Base-by-base conservation (phyloP, 352 stramenopile species). In the Pseudoperonospora humuli region DNA sequence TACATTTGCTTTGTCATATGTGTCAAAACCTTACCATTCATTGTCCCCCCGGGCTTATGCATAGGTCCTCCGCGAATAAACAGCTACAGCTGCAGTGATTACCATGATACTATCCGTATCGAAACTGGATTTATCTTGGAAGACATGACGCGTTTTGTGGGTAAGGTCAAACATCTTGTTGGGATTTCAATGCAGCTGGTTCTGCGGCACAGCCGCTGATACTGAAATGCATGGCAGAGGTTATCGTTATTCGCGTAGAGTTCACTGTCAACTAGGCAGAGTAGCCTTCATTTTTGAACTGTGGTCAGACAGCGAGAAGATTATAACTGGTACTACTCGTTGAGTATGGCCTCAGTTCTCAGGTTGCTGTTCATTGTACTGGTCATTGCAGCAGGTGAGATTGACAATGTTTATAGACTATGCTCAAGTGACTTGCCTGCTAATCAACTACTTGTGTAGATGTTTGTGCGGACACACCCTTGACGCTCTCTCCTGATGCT, bases 281-380 rank as follows among this genome's bases (percentile, higher is more conserved):
- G n/a, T n/a, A n/a, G n/a, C n/a, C n/a, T n/a, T n/a, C n/a, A n/a
- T n/a, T n/a, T n/a, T n/a, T n/a, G n/a, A n/a, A n/a, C n/a, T n/a
- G n/a, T n/a, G n/a, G n/a, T n/a, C n/a, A n/a, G n/a, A n/a, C n/a
- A n/a, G n/a, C n/a, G 3, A 32, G 9, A 3, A 32, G 9, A 13
- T 32, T 13, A 2, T 32, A 14, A 39, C 45, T 45, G 31, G 31
- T 45, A 15, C 27, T 42, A 28, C 25, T 29, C 39, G 23, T n/a
- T n/a, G 25, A 47, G 41, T 37, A 66, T 66, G 57, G 29, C 38
- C 20, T 51, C 45, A 49, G 50, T 27, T 54, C 36, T 21, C 37
- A 47, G 23, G 25, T 41, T 66, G 24, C 46, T 66, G 28, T 31
- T 66, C 1, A 10, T 54, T 13, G 50, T 31, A 27, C 29, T 66